Conservation (phyloP, 352 stramenopile species). For the Phytophthora quininea region DNA sequence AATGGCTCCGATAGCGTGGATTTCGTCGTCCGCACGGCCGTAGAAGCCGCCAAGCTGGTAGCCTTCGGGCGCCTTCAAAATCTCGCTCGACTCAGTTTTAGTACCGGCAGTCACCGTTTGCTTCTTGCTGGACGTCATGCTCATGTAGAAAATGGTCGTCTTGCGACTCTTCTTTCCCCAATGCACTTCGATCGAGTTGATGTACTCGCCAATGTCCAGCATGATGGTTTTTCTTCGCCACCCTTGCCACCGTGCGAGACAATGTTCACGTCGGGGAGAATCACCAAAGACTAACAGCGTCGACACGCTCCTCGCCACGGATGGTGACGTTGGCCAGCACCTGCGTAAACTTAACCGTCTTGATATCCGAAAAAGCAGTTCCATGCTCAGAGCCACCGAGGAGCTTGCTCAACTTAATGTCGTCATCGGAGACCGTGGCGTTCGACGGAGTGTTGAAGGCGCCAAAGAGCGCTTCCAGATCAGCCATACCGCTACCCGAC, state of each 20-base stretch:
- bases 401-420: conserved; percentile 21
- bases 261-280: conserved; percentile 22
- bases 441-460: conserved; percentile 23
- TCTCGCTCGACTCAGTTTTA: conserved; percentile 11
- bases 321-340: conserved; percentile 32
- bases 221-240: conserved; percentile 19
- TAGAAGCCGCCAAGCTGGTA: conserved; percentile 33
- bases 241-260: conserved; percentile 28
- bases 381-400: conserved; percentile 28
- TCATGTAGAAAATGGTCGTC: conserved; percentile 35
- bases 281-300: conserved; percentile 20
- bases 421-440: conserved; percentile 25
- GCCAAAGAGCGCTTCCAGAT: conserved; percentile 18
- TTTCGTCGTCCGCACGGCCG: conserved; percentile 13
- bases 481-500: conserved; percentile 20
- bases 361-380: conserved; percentile 32
- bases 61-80: conserved; percentile 17
- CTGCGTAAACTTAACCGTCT: conserved; percentile 31
- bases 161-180: conserved; percentile 34
- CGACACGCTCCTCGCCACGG: conserved; percentile 22
- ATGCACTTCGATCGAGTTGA: conserved; percentile 25
- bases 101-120: conserved; percentile 23
- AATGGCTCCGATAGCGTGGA: conserved; percentile 29
- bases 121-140: conserved; percentile 5
- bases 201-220: conserved; percentile 15